These are phyloP conservation scores for Hericium rajendrae DNA, from an alignment of 768 basidiomycete species.

Conservation along the genomic window DNA sequence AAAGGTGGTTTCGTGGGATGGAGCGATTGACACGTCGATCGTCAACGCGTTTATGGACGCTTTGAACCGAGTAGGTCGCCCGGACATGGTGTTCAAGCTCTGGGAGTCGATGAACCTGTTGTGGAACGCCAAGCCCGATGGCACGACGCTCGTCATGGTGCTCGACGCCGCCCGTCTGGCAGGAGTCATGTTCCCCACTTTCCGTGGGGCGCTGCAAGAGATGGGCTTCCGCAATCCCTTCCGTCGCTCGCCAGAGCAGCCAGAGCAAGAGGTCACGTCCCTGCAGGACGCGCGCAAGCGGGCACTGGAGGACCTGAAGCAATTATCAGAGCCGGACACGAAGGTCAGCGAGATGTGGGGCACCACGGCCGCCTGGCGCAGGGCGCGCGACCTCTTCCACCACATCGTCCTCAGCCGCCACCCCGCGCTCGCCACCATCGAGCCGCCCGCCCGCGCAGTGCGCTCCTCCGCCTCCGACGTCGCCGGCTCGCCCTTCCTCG, in stretches of 20 bases:
- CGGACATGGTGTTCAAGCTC: constrained; percentile 52
- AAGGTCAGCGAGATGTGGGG: constrained; percentile 21
- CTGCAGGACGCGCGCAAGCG: constrained; percentile 14
- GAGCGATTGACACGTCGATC: background rate
- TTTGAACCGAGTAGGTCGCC: constrained; percentile 42
- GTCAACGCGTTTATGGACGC: constrained; percentile 33
- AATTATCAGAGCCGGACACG: constrained; percentile 20
- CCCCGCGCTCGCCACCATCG: constrained; percentile 28
- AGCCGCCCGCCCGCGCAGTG: constrained; percentile 29
- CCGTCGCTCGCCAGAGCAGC: constrained; percentile 7
- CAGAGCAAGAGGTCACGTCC: constrained; percentile 7
- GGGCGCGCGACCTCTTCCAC: constrained; percentile 42
- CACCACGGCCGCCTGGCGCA: constrained; percentile 31
- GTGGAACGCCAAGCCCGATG: constrained; percentile 49
- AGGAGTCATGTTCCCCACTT: constrained; percentile 39
- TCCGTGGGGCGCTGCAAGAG: constrained; percentile 40
- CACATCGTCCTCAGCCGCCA: constrained; percentile 50
- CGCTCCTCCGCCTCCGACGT: constrained; percentile 16
- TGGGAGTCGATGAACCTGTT: constrained; percentile 59
- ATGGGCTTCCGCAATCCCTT: constrained; percentile 31
- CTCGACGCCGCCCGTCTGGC: constrained; percentile 52
- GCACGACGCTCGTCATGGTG: constrained; percentile 46
- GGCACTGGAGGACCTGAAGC: constrained; percentile 21
- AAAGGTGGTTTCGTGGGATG: background rate
- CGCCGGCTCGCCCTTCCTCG: constrained; percentile 19